phyloP scores from a whole-genome alignment of 768 basidiomycete species.

The Lyophyllum semitale region DNA sequence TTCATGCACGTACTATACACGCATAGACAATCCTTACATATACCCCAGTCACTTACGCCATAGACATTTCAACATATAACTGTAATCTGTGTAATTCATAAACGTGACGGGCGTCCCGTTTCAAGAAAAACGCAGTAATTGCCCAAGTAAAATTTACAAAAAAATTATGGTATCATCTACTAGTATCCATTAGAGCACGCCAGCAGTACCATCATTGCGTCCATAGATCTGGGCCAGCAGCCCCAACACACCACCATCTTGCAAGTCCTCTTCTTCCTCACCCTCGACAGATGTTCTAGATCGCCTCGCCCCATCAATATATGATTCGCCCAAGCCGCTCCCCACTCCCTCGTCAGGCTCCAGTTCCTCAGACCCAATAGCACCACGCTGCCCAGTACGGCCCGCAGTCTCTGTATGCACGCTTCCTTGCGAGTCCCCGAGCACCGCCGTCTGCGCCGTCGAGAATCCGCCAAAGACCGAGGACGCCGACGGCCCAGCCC shows the following conservation, averaged over 20 bases:
- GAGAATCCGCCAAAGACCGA: slow-evolving; percentile 51
- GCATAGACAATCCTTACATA: not conserved
- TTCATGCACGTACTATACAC: not conserved
- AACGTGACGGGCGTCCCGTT: not conserved
- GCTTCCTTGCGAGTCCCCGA: slow-evolving; percentile 77
- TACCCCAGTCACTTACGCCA: not conserved
- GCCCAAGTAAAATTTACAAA: not conserved
- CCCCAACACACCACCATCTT: slow-evolving; percentile 84
- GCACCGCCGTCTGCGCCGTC: slow-evolving; percentile 69
- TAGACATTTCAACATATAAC: not conserved
- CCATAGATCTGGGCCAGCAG: slow-evolving; percentile 87
- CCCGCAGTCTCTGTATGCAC: slow-evolving; percentile 21
- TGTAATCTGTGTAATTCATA: not conserved
- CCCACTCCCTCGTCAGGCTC: slow-evolving; percentile 56
- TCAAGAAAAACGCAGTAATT: not conserved
- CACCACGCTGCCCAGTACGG: slow-evolving; percentile 16
- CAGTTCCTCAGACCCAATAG: slow-evolving; percentile 46
- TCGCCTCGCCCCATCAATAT: slow-evolving; percentile 67
- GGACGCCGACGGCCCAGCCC: slow-evolving; percentile 30
- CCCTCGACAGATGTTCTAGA: slow-evolving; percentile 41
- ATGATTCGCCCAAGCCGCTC: slow-evolving; percentile 69
- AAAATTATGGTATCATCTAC: slow-evolving; percentile 15
- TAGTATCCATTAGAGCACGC: slow-evolving; percentile 36
- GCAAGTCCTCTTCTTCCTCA: slow-evolving; percentile 67
- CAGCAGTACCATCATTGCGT: slow-evolving; percentile 51